Evolutionary conservation across 495 filamentous ascomycete genomes (phyloP), one percentile per base, ranked within the genome.

Genomic region (Penicillium roqueforti): DNA sequence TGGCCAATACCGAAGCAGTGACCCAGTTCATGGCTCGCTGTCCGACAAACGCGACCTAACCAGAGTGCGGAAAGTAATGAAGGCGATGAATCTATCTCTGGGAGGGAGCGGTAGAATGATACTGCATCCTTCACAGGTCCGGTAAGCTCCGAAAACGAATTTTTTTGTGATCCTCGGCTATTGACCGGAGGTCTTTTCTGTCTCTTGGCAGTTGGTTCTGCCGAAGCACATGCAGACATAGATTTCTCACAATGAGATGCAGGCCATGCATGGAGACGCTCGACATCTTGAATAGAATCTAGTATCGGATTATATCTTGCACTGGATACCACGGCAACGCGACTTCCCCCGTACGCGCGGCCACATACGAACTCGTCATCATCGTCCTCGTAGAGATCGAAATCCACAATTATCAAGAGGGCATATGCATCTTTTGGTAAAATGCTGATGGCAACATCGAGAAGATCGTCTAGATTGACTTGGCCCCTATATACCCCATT

Each of bases 301-400:
- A 85, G 65, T 0, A 22, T 28, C 0, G 84, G 84, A 45, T 83
- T 65, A 55, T 88, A 88, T 51, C 85, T 66, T 3, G 83, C 76
- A 10, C 68, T 76, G 0, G 79, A 82, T 1, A 88, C 81, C 6
- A 87, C 79, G 1, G 76, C 72, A 4, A 87, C 72, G 5, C 86
- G 68, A 54, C 76, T 80, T 1, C 76, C 82, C 13, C 84, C 86
- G 55, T 86, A 88, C 14, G 86, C 85, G 25, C 81, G 71, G 3
- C 85, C 86, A 58, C 84, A 87, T 53, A 78, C 82, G 54, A 87
- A 88, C 26, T 80, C 79, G 53, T 87, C 86, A 4, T 86, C 78
- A 3, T 84, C 81, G 57, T 81, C 78, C 60, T 88, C 83, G 62
- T 81, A 88, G 36, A 88, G 61, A 60, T 89, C 86, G 18, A 85